A percentile compares a stretch with the other conserved stretches of the same genome.
Conservation (phyloP, 1,139 yeast species). For the Wickerhamomyces sp. region DNA sequence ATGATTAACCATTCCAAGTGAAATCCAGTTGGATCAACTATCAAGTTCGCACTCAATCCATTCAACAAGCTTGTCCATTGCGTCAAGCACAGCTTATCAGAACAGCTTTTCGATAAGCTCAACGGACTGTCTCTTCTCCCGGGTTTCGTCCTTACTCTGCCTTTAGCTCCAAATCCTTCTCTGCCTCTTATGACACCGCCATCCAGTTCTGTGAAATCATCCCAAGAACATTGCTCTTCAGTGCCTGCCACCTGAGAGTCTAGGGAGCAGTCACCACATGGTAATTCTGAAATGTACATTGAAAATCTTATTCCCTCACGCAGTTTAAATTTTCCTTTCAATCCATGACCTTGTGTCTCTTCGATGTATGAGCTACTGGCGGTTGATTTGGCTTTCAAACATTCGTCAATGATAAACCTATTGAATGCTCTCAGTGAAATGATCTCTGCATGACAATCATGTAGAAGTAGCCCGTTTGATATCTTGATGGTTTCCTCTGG, state of each 20-base stretch:
- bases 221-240: constrained; percentile 24
- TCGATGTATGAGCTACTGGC: constrained; percentile 8
- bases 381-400: constrained; percentile 13
- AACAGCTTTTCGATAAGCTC: constrained; percentile 77
- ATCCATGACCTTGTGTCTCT: background rate
- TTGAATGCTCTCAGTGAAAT: constrained; percentile 69
- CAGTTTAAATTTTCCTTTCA: constrained; percentile 26
- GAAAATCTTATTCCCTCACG: constrained; percentile 40
- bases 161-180: constrained; percentile 49
- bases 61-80: constrained; percentile 61
- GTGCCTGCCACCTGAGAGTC: constrained; percentile 29
- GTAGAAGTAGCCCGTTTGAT: constrained; percentile 57
- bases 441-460: constrained; percentile 89
- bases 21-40: constrained; percentile 33
- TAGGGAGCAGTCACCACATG: constrained; percentile 92
- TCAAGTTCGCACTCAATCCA: constrained; percentile 39
- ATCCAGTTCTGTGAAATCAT: constrained; percentile 20
- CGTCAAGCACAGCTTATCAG: constrained; percentile 69
- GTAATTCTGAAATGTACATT: constrained; percentile 72
- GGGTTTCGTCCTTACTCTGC: constrained; percentile 83
- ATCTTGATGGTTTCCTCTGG: constrained; percentile 43
- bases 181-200: constrained; percentile 57
- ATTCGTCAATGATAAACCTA: constrained; percentile 33
- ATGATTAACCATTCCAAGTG: constrained; percentile 53
- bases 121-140: constrained; percentile 74